Evolutionary conservation across 495 filamentous ascomycete genomes (phyloP).

Genomic region (Ascodesmis nigricans): DNA sequence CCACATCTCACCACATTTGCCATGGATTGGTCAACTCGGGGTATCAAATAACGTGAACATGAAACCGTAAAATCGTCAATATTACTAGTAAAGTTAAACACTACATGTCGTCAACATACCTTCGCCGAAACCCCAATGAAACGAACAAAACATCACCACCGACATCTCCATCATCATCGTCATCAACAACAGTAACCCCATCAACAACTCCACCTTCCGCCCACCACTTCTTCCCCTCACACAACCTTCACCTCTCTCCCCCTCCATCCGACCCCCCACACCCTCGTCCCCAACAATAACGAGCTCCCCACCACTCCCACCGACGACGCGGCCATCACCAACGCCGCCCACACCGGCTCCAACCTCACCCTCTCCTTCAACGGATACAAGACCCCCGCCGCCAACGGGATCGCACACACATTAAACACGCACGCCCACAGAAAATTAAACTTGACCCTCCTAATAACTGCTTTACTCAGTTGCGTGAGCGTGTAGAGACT

Average conservation of each 20-base stretch:
- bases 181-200: too few species aligned
- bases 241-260: conserved; percentile 10
- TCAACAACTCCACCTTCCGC: too few species aligned
- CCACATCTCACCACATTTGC: too few species aligned
- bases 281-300: conserved; percentile 35
- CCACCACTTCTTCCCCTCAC: too few species aligned
- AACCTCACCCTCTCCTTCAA: neutral
- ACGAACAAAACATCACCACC: too few species aligned
- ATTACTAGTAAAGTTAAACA: too few species aligned
- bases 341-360: conserved; percentile 24
- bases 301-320: conserved; percentile 59
- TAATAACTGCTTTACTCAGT: conserved; percentile 49
- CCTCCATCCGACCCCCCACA: conserved; percentile 30
- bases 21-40: too few species aligned
- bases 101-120: too few species aligned
- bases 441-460: conserved; percentile 68
- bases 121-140: too few species aligned
- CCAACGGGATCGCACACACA: conserved; percentile 51
- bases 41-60: too few species aligned
- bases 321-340: conserved; percentile 74
- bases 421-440: conserved; percentile 81
- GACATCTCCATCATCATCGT: too few species aligned
- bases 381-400: conserved; percentile 62
- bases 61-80: too few species aligned
- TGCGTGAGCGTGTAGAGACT: conserved; percentile 50